phyloP scores from a whole-genome alignment of 2,329 filamentous ascomycete species.

The Colletotrichum sp. region DNA sequence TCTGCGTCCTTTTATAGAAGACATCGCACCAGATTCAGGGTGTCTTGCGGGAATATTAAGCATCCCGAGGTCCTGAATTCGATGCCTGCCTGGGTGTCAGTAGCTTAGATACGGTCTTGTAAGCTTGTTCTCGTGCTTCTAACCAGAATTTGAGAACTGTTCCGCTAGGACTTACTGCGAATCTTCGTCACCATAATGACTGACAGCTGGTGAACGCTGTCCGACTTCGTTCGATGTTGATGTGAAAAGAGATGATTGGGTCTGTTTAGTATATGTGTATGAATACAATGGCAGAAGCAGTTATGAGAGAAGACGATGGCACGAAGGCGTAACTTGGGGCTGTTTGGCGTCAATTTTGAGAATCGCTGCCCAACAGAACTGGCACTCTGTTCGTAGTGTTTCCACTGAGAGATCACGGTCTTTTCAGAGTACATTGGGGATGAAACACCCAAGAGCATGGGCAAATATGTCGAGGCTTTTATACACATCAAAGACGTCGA shows the following conservation, averaged over 20 bases:
- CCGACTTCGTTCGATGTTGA: neutral
- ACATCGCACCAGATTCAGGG: neutral
- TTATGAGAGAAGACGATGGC: accelerated
- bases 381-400: accelerated
- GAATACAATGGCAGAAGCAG: neutral
- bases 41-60: accelerated
- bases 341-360: neutral
- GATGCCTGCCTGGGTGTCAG: neutral
- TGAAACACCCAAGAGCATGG: neutral
- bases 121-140: accelerated
- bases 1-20: neutral
- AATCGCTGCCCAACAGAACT: neutral
- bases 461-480: neutral
- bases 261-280: neutral
- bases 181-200: accelerated
- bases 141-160: no score
- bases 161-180: no score
- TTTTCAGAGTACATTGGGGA: accelerated
- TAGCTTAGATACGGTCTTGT: neutral
- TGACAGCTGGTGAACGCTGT: neutral
- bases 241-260: accelerated
- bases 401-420: neutral
- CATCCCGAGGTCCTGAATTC: neutral
- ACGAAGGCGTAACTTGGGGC: accelerated
- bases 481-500: neutral